Base-by-base conservation (phyloP, 192 early-diverging fungal species). In the Backusella circina region DNA sequence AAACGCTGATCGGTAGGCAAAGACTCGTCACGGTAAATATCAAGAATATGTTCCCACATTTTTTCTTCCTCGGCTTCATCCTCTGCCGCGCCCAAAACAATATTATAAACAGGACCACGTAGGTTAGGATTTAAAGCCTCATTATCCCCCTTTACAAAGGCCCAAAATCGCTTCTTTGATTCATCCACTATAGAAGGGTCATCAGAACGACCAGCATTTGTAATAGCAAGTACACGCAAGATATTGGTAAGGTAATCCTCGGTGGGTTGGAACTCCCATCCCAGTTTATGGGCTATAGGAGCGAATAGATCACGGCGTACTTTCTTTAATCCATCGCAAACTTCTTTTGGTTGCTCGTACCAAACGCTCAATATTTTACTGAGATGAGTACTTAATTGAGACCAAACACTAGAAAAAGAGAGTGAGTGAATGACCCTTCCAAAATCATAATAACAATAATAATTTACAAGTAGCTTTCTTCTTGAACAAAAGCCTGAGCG, bases 201-300 rank as follows among this genome's bases (percentile, higher is more conserved):
- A 47, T 86, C 88, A 37, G 90, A 89, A 38, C 79, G 74, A 44
- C 90, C 96, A 26, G 95, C 92, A 38, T 86, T 88, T 26, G 85
- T 83, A 74, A 97, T 83, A 37, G 90, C 89, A 39, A 97, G 84
- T 13, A 90, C 90, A 70, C 97, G 91, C 69, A 95, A 86, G 51
- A 93, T 85, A 39, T 86, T 88, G 35, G 87, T 89, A 35, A 93
- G 84, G 74, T 95, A 91, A 73, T 93, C 91, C 64, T 99, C 96
- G 33, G 75, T 82, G 3, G 78, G 79, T 9, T 85, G 70, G 38
- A 90, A 89, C 67, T 97, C 94, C 89, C 90, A 97, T 41, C 96
- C 96, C 4, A 98, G 82, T 7, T 83, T 76, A 70, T 86, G 80
- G 26, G 90, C 92, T 50, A 95, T 87, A 75, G 88, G 86, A 31